Conservation (phyloP, 106 monocot genomes). For the Triglochin maritima region DNA sequence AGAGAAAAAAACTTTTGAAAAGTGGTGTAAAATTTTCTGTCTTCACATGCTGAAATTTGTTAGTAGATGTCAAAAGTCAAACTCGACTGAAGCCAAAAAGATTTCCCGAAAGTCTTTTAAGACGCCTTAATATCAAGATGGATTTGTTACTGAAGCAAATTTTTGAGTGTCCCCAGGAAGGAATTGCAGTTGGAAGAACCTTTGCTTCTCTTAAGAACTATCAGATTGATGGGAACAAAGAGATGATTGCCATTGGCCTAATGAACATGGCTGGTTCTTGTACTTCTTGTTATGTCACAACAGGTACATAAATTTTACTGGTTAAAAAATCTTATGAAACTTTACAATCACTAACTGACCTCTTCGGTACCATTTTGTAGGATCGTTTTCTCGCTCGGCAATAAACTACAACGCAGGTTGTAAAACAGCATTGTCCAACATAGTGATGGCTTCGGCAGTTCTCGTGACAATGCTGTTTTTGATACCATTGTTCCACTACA, state of each 20-base stretch:
- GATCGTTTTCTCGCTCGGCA: conserved; percentile 64
- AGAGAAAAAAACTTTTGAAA: too few relatives aligned
- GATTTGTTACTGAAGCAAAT: not conserved
- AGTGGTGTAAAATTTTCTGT: too few relatives aligned
- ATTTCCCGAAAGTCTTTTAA: too few relatives aligned
- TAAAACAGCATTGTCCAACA: conserved; percentile 59
- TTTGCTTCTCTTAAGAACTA: conserved; percentile 90
- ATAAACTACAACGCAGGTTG: conserved; percentile 67
- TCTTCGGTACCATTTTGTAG: conserved; percentile 6
- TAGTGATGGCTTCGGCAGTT: conserved; percentile 67
- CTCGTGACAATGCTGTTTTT: conserved; percentile 62
- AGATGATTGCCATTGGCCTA: conserved; percentile 89
- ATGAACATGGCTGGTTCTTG: conserved; percentile 98
- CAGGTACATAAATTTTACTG: conserved; percentile 34
- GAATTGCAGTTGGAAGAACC: conserved; percentile 92
- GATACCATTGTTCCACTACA: conserved; percentile 68
- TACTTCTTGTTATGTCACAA: conserved; percentile 85
- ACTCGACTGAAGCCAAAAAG: too few relatives aligned
- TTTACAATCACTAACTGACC: too few relatives aligned
- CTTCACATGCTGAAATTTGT: too few relatives aligned
- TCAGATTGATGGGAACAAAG: conserved; percentile 90
- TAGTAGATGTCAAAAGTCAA: too few relatives aligned
- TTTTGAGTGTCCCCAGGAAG: conserved; percentile 40
- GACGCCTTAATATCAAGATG: too few relatives aligned
- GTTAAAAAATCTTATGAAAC: not conserved